These are phyloP conservation scores for Fusarium lateritium DNA, from an alignment of 2,329 filamentous ascomycete species.

Conservation along the genomic window DNA sequence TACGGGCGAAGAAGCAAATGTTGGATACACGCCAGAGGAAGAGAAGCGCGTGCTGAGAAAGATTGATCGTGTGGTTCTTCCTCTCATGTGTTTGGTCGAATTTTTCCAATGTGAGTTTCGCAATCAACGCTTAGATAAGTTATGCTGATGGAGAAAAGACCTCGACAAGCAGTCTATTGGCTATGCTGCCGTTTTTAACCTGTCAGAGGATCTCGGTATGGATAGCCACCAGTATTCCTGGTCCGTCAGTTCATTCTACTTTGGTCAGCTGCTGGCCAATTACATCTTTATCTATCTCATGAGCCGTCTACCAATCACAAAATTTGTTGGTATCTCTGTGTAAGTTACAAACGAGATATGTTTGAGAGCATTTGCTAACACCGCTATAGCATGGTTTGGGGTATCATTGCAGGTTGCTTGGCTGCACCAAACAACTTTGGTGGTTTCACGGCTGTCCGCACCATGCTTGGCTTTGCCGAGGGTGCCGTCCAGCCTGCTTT, in stretches of 20 bases:
- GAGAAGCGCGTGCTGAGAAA: constrained; percentile 3
- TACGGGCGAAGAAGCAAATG: not conserved
- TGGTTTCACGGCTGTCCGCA: not conserved
- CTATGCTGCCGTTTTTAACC: constrained; percentile 3
- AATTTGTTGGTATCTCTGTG: constrained; percentile 5
- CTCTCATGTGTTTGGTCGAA: constrained; percentile 1
- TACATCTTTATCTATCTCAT: constrained; percentile 9
- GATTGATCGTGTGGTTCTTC: constrained; percentile 1
- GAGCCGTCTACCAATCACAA: constrained; percentile 2
- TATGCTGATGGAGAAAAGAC: not conserved
- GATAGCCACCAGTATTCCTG: constrained; percentile 3
- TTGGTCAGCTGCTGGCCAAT: constrained; percentile 3
- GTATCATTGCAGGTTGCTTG: not conserved
- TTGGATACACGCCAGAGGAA: not conserved
- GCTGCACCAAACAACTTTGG: not conserved
- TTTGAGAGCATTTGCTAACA: no score
- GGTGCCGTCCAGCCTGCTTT: constrained; percentile 8
- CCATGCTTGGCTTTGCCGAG: constrained; percentile 3
- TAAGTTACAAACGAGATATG: not conserved
- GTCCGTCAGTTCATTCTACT: constrained; percentile 5
- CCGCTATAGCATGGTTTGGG: no score
- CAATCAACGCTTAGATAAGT: not conserved
- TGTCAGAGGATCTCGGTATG: not conserved
- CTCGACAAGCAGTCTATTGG: constrained; percentile 8
- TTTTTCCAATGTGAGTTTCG: constrained; percentile 3